phyloP scores from a whole-genome alignment of 306 rosid genomes.

The Rubus parviflorus region DNA sequence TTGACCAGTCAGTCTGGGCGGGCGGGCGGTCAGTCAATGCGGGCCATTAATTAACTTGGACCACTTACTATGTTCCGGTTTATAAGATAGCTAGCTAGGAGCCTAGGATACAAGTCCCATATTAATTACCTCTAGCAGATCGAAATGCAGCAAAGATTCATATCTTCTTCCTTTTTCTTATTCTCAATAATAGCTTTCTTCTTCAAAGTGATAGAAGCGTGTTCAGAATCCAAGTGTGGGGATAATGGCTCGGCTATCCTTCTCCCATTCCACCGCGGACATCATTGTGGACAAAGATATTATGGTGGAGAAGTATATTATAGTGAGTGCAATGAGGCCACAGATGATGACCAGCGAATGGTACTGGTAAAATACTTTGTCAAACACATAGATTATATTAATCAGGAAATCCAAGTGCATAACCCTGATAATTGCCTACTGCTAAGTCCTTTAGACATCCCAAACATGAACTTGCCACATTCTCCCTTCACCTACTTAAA shows the following conservation, averaged over 20 bases:
- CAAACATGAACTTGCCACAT: neutral
- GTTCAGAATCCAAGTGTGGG: slow-evolving; percentile 27
- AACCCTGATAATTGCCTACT: slow-evolving; percentile 17
- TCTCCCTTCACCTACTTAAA: slow-evolving; percentile 17
- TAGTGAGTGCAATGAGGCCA: too few species aligned
- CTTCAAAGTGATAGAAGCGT: neutral
- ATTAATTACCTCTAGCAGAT: too few species aligned
- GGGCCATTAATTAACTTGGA: too few species aligned
- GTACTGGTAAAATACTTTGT: too few species aligned
- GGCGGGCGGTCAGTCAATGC: too few species aligned
- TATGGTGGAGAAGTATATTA: too few species aligned
- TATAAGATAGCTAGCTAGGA: too few species aligned
- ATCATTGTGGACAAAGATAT: slow-evolving; percentile 25
- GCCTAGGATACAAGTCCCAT: too few species aligned
- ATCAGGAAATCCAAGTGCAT: slow-evolving; percentile 14
- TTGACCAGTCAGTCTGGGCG: too few species aligned
- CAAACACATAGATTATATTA: too few species aligned
- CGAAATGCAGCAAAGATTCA: neutral
- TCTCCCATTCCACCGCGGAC: slow-evolving; percentile 36
- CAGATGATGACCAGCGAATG: too few species aligned
- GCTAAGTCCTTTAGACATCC: slow-evolving; percentile 8
- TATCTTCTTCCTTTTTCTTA: neutral
- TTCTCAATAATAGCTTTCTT: slow-evolving; percentile 2
- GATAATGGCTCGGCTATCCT: slow-evolving; percentile 8
- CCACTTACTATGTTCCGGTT: too few species aligned